Conservation (phyloP, 768 basidiomycete genomes). For the Lentinula detonsa region DNA sequence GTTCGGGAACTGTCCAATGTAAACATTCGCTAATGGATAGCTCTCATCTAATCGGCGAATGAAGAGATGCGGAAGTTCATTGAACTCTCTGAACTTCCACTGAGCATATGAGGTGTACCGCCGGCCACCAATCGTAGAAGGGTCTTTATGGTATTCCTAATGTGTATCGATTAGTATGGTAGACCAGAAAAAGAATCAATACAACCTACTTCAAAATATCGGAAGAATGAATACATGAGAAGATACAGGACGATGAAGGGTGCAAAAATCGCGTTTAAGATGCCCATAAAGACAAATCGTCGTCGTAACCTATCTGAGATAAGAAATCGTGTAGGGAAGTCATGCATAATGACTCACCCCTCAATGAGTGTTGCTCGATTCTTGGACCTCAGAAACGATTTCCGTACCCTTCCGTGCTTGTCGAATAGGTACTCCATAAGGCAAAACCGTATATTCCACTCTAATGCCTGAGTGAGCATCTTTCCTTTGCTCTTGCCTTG, state of each 20-base stretch:
- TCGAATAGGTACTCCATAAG: conserved; percentile 96
- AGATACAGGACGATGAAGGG: conserved; percentile 97
- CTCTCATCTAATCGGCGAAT: conserved; percentile 80
- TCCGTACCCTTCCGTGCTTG: conserved; percentile 80
- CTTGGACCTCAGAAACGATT: conserved; percentile 84
- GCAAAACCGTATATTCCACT: conserved; percentile 97
- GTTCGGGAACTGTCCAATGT: conserved; percentile 97
- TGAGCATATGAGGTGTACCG: conserved; percentile 92
- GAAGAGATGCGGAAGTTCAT: conserved; percentile 94
- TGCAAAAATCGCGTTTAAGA: conserved; percentile 90
- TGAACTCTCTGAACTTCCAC: conserved; percentile 99
- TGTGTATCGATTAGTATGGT: not conserved
- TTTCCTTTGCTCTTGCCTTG: conserved; percentile 56
- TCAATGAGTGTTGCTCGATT: conserved; percentile 75
- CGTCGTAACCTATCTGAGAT: conserved; percentile 53
- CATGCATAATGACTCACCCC: conserved; percentile 45
- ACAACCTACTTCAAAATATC: conserved; percentile 88
- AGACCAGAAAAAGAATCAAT: not conserved
- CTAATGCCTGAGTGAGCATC: conserved; percentile 82
- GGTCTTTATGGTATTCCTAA: conserved; percentile 98
- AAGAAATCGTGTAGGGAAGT: not conserved
- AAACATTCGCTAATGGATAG: conserved; percentile 87
- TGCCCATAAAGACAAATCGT: conserved; percentile 95
- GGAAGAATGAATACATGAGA: conserved; percentile 98
- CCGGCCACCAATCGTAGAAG: conserved; percentile 88